Base-by-base conservation (phyloP, 2,329 filamentous ascomycete genomes). In the Thelonectria olida region DNA sequence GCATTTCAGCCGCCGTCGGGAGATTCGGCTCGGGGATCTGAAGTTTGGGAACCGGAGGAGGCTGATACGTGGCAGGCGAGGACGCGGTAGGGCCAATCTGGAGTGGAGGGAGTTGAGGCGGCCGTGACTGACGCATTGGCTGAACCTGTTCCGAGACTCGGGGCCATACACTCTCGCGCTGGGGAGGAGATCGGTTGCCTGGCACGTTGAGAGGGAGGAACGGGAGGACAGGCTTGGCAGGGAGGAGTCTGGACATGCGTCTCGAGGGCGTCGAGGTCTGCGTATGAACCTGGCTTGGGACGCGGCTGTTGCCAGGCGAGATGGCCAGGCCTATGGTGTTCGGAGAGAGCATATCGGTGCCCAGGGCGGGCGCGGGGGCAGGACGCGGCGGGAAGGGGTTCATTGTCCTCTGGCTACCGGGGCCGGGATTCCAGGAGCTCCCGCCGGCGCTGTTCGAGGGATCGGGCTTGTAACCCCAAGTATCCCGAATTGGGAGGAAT, bases 311-410 rank as follows among this genome's bases (percentile, higher is more conserved):
- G 28, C 54, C 63, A 12, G 73, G 73, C 7, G 82, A 80, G 52
- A 84, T 76, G 2, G 82, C 82, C 19, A 84, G 69, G 2, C 82
- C 82, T 41, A 84, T 81, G 9, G 74, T 74, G 38, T 76, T 76
- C 3, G 73, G 74, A 2, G 42, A 45, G 12, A 45, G 42, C 27
- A 74, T 76, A 61, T 70, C 76, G 62, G 71, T 79, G 38, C 64
- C 57, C 25, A 71, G 72, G 41, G 65, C 71, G 39, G 76, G 73
- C 10, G 68, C 56, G 2, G 69, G 61, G 13, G 67, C 60, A 4
- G 69, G 65, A 20, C 72, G 64, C 20, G 68, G 28, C 13, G 52
- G 63, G 38, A 55, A 53, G 7, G 68, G 60, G 22, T 70, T 61
- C 6, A 69, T 64, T 4, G 70, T 61, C 7, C 67, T 64, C 12